Evolutionary conservation across 2,329 filamentous ascomycete genomes (phyloP), one percentile per base, ranked within the genome.

Genomic region (Penicillium sp.): DNA sequence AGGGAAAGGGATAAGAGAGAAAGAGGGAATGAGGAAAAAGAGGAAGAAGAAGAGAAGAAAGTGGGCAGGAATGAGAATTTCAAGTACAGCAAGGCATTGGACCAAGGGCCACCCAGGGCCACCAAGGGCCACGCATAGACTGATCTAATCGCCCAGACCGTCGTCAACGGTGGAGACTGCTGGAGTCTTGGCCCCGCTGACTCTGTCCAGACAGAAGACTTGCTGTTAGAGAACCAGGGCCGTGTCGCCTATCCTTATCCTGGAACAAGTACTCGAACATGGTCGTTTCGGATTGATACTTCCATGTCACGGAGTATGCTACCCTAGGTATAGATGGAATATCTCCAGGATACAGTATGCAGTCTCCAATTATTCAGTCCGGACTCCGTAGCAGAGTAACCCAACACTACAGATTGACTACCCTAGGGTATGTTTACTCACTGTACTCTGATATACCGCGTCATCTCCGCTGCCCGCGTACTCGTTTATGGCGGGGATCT

Each of bases 121-220:
- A n/a, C n/a, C 34, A 29, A 39, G 37, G 18, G 52, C 48, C 40
- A 43, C 48, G 42, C 45, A 44, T 46, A 24, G 31, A 33, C 42
- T 44, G 42, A 36, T 48, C 46, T 48, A 49, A 48, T 52, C 36
- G 53, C 44, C 48, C 37, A 42, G 49, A 53, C 52, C 51, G 56
- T 63, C 62, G 60, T 64, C 62, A 63, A 62, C 56, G 28, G 62
- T 64, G 62, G 62, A 54, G 60, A 42, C 21, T 0, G 3, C 39
- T 36, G 42, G 40, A 51, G 54, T 58, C 60, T 61, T 63, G 58
- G 56, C 60, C 48, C 10, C 45, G 33, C 26, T 28, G 37, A 37
- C 44, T 48, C 29, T 34, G 44, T 47, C 51, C 52, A 56, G 44
- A 49, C 52, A 55, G 55, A 52, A 49, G 14, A 23, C 24, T 34